Base-by-base conservation (phyloP, 2,329 filamentous ascomycete species). In the Teratosphaeria gauchensis region DNA sequence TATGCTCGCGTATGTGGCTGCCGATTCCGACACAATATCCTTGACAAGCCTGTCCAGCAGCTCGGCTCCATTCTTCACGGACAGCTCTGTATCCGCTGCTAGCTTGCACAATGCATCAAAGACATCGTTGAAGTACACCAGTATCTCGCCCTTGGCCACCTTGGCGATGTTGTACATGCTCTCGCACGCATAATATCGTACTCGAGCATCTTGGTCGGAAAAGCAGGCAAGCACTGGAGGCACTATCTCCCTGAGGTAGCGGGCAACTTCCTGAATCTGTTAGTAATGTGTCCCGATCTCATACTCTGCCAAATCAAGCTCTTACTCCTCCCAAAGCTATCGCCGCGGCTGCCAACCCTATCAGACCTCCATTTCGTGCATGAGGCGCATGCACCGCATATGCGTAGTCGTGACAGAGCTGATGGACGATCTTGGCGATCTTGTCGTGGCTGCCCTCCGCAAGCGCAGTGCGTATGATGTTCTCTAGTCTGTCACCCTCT, bases 91-190 rank as follows among this genome's bases (percentile, higher is more conserved):
- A 73, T 99, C 94, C 54, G 94, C 94, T 16, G 92, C 92, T 66
- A 99, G 84, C 83, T 96, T 97, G 78, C 92, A 96, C 57, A 99
- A 79, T 24, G 94, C 91, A 77, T 99, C 94, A 71, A 99, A 99
- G 63, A 99, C 94, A 69, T 95, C 89, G 75, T 99, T 99, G 76
- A 99, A 99, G 78, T 96, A 99, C 48, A 95, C 84, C 64, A 99
- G 76, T 21, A 99, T 94, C 75, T 99, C 94, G 42, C 95, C 94
- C 76, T 99, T 99, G 61, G 92, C 94, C 54, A 99, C 94, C 77
- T 99, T 99, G 70, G 94, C 92, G 71, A 99, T 99, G 75, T 99
- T 99, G 77, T 99, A 99, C 94, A 99, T 99, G 74, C 92, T 95
- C 78, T 99, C 94, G 76, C 94, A 99, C 28, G 94, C 94, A 76